These are phyloP conservation scores for Scenedesmus sp. DNA, from an alignment of 163 green algal species.

Conservation along the genomic window DNA sequence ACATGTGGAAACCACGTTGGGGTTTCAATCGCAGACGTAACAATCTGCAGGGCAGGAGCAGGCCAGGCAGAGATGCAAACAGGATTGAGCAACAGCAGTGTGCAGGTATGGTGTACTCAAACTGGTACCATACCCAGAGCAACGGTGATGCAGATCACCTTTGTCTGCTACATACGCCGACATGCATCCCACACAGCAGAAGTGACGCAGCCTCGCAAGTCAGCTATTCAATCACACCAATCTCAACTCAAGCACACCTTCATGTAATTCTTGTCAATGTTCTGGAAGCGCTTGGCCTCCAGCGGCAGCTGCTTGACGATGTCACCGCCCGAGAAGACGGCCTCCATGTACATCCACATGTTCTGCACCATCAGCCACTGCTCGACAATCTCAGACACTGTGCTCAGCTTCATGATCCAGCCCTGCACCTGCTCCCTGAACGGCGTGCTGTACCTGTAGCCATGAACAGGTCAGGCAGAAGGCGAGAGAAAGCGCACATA, in stretches of 20 bases:
- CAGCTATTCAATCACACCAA: neutral
- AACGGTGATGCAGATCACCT: neutral
- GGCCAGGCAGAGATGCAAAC: neutral
- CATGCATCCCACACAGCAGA: neutral
- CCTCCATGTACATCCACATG: slow-evolving; percentile 98
- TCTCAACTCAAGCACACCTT: slow-evolving; percentile 70
- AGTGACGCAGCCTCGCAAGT: neutral
- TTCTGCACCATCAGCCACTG: slow-evolving; percentile 96
- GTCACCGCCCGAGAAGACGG: slow-evolving; percentile 93
- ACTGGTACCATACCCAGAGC: neutral
- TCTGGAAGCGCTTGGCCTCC: slow-evolving; percentile 96
- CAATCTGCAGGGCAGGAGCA: slow-evolving; percentile 70
- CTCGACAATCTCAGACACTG: slow-evolving; percentile 94
- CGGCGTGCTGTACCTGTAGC: slow-evolving; percentile 70
- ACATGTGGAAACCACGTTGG: slow-evolving; percentile 89
- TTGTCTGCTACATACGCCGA: neutral
- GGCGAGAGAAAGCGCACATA: neutral
- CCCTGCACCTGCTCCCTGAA: slow-evolving; percentile 89
- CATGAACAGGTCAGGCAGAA: neutral
- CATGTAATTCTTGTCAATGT: slow-evolving; percentile 98
- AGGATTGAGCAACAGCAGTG: neutral
- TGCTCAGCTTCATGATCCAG: slow-evolving; percentile 93
- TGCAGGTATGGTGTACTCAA: neutral
- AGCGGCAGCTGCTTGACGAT: slow-evolving; percentile 97
- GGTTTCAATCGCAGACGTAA: slow-evolving; percentile 85